Evolutionary conservation across 73 alveolate species (phyloP), one percentile per base, ranked within the genome.

Genomic region (Blepharisma japonicum): DNA sequence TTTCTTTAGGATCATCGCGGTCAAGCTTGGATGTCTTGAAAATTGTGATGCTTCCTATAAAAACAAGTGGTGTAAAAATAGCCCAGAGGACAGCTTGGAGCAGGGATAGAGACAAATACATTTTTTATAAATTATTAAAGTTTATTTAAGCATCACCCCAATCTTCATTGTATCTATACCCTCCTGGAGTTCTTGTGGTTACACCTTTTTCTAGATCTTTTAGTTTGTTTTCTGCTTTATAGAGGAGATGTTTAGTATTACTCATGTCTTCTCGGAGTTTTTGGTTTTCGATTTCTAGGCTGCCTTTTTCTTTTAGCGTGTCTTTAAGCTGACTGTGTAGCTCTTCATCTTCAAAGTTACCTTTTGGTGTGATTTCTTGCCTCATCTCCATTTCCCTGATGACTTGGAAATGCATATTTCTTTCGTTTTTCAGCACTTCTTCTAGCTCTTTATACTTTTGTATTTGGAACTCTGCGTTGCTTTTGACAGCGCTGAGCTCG

Each of bases 391-490:
- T 6, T 7, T 71, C 74, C 39, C 8, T 79, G 14, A 14, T 11
- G 14, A 45, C n/a, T 7, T 46, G 8, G 38, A 38, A 20, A 18
- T 6, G 7, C 18, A 9, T 70, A 6, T 72, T 21, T 49, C 90
- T 77, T 67, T 83, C 90, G 8, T 79, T 56, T 21, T 23, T 70
- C 9, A 79, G 71, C 4, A 83, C 87, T 20, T 11, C 42, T 49
- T 83, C 86, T 14, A 83, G 79, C 27, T 83, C 83, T 46, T 18
- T 38, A 48, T 7, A 66, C 48, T 72, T 80, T 54, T 72, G 78
- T 79, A 82, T 83, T 80, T 83, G 87, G 48, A 68, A 45, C 32
- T 83, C 91, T n/a, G 68, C 54, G 68, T 84, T 27, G 27, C 21
- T 7, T 25, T 32, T 23, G 18, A 70, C 48, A 0, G 56, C 82